Conservation (phyloP, 2,329 filamentous ascomycete species). For the Claviceps lovelessii region DNA sequence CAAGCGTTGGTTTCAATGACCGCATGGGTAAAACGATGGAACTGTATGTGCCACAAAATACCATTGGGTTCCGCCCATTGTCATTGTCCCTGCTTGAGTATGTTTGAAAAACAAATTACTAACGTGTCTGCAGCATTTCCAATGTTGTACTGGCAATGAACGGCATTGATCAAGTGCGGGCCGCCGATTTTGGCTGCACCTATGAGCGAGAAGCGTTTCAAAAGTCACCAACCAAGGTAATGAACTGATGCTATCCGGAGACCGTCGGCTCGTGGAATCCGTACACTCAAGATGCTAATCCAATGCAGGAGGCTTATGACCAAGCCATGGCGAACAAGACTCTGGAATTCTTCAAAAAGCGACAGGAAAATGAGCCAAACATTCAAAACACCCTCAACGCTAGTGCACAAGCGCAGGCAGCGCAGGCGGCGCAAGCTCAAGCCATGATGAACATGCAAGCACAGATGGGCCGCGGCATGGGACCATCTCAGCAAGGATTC, state of each 20-base stretch:
- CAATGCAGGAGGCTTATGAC: slow-evolving; percentile 34
- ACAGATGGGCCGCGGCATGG: slow-evolving; percentile 37
- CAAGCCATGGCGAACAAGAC: slow-evolving; percentile 30
- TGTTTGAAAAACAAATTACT: neutral
- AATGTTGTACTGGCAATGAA: slow-evolving; percentile 35
- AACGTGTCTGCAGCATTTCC: slow-evolving; percentile 27
- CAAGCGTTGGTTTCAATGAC: slow-evolving; percentile 22
- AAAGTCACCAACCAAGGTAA: slow-evolving; percentile 33
- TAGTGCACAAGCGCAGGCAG: slow-evolving; percentile 18
- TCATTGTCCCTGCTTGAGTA: slow-evolving; percentile 8
- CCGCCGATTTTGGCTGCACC: slow-evolving; percentile 26
- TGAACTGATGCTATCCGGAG: neutral
- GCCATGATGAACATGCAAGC: slow-evolving; percentile 40
- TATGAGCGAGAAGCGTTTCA: slow-evolving; percentile 35
- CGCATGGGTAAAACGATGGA: slow-evolving; percentile 29
- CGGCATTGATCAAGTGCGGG: slow-evolving; percentile 25
- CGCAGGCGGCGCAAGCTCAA: slow-evolving; percentile 23
- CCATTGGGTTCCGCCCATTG: neutral
- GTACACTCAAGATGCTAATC: slow-evolving; percentile 5
- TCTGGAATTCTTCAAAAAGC: slow-evolving; percentile 34
- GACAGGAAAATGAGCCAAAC: slow-evolving; percentile 34
- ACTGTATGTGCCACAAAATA: slow-evolving; percentile 21
- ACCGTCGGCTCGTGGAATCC: neutral
- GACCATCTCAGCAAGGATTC: slow-evolving; percentile 36
- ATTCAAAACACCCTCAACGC: slow-evolving; percentile 20